Conservation (phyloP, 2,329 filamentous ascomycete genomes). For the Cadophora gregata region DNA sequence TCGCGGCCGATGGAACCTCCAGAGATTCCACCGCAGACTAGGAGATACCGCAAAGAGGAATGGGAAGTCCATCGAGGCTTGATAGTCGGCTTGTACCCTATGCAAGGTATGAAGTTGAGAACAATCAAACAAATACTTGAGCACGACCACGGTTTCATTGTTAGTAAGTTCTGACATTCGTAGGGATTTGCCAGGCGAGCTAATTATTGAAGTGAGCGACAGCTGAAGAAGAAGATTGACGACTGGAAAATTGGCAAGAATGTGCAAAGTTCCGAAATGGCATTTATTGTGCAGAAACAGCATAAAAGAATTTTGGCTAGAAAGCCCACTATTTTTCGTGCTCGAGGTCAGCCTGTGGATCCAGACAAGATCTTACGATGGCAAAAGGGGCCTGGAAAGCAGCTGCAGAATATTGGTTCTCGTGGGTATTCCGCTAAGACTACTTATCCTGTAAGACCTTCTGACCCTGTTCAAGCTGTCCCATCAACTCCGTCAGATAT, state of each 20-base stretch:
- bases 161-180: background rate
- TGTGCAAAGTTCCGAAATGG: slow-evolving; percentile 15
- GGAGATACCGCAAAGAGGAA: slow-evolving; percentile 15
- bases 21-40: background rate
- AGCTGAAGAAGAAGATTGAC: slow-evolving; percentile 18
- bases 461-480: background rate
- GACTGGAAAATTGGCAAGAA: slow-evolving; percentile 18
- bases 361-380: slow-evolving; percentile 9
- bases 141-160: slow-evolving; percentile 13
- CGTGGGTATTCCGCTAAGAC: background rate
- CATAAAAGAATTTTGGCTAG: background rate
- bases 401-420: background rate
- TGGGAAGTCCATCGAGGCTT: slow-evolving; percentile 11
- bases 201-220: slow-evolving; percentile 11
- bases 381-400: background rate
- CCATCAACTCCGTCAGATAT: slow-evolving; percentile 21
- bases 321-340: slow-evolving; percentile 8
- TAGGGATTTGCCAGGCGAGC: background rate
- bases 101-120: slow-evolving; percentile 1
- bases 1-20: slow-evolving; percentile 5
- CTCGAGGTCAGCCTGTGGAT: slow-evolving; percentile 8
- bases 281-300: slow-evolving; percentile 7
- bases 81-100: slow-evolving; percentile 13
- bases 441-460: background rate
- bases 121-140: slow-evolving; percentile 1